A percentile compares a stretch with the other conserved stretches of the same genome.
Evolutionary conservation across 2,329 filamentous ascomycete species (phyloP).

Genomic region (Aureobasidium sp.): DNA sequence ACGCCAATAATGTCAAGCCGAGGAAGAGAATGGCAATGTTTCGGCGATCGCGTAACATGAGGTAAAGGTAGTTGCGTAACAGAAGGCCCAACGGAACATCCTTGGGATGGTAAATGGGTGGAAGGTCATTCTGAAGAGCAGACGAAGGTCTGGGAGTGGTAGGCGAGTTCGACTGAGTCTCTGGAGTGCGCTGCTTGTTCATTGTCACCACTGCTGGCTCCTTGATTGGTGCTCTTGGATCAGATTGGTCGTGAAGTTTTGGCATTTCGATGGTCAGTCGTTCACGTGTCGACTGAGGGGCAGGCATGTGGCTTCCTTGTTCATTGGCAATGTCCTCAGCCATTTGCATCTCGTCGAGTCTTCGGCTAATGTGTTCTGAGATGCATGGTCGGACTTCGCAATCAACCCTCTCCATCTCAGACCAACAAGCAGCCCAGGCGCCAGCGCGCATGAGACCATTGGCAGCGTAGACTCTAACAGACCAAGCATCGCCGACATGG

Average conservation of each 20-base stretch:
- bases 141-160: neutral
- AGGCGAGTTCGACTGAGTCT: neutral
- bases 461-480: constrained; percentile 83
- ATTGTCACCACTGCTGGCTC: neutral
- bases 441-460: constrained; percentile 89
- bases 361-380: constrained; percentile 47
- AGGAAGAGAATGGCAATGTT: neutral
- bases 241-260: neutral
- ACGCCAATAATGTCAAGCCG: neutral
- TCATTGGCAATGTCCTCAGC: constrained; percentile 30
- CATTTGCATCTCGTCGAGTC: constrained; percentile 44
- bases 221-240: neutral
- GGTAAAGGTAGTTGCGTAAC: constrained; percentile 44
- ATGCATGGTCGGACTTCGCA: constrained; percentile 78
- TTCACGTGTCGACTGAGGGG: neutral
- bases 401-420: constrained; percentile 97
- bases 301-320: neutral
- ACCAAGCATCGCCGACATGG: constrained; percentile 38
- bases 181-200: neutral
- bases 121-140: constrained; percentile 15
- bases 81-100: constrained; percentile 45
- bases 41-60: constrained; percentile 42
- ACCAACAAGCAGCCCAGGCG: constrained; percentile 90
- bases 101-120: constrained; percentile 22
- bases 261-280: neutral